Base-by-base conservation (phyloP, 371 early-diverging fungal genomes). In the Mucor saturninus region DNA sequence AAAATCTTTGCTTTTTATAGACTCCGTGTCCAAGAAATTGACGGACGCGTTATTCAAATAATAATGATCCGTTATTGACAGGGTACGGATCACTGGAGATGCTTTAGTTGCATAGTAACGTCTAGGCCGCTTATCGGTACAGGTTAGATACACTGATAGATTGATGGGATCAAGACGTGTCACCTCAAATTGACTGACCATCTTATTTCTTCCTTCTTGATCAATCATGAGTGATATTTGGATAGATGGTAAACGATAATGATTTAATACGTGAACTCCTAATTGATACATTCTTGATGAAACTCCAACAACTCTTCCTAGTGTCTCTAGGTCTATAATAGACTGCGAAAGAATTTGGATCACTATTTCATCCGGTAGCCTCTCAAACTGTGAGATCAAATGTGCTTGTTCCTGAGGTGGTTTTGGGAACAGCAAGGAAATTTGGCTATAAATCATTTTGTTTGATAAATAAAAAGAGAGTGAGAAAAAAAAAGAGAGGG, bases 181-280 rank as follows among this genome's bases (percentile, higher is more conserved):
- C 10, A 69, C 53, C 45, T 43, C 11, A 31, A 69, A 69, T 21
- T 26, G 28, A 26, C 58, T 58, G 9, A 45, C 57, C 6, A 64
- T 26, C 38, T 52, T 39, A 31, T 46, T 60, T 3, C 53, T 60
- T 15, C 69, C 69, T 57, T 69, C 69, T 61, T 69, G 69, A 37
- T 64, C 69, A 32, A 64, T 61, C 6, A 32, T 42, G 5, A 60
- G 6, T 1, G 42, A 55, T 21, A 61, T 5, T 32, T 52, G 46
- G 1, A 57, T 28, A 1, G 32, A 42, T 5, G 64, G 64, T 26
- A 69, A 38, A 50, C 49, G 52, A 35, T 61, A 39, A 3, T 56
- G 15, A 9, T 13, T 10, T 2, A 69, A 39, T 3, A 61, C 58
- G 49, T 45, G 26, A 1, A 57, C 32, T n/a, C 28, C 48, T 5